phyloP scores from a whole-genome alignment of 1,284 basidiomycete species.

The Rhodotorula sp. region DNA sequence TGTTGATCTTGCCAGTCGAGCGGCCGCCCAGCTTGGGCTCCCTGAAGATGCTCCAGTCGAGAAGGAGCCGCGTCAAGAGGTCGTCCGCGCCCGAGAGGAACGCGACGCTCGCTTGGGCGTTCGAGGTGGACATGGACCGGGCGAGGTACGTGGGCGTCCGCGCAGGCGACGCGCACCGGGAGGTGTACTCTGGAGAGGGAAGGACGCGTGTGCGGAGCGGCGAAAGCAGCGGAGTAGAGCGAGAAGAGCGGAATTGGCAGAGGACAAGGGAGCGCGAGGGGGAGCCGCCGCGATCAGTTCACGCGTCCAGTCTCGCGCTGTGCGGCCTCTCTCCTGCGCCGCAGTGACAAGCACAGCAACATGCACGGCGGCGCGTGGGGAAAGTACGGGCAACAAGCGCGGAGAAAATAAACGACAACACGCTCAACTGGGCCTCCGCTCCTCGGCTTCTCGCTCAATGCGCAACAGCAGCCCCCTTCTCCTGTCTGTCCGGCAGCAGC shows the following conservation, averaged over 20 bases:
- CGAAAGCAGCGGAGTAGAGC: too few relatives aligned
- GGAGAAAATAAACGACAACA: background rate
- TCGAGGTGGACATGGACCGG: background rate
- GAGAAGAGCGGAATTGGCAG: background rate
- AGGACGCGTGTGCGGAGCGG: background rate
- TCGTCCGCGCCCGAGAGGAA: slow-evolving; percentile 41
- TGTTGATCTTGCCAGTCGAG: slow-evolving; percentile 40
- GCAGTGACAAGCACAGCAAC: too few relatives aligned
- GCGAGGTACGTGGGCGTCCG: background rate
- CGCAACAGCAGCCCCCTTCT: background rate
- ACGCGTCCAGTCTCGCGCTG: background rate
- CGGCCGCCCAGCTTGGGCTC: slow-evolving; percentile 17
- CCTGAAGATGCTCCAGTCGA: slow-evolving; percentile 35
- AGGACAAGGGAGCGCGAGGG: background rate
- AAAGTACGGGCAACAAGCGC: background rate
- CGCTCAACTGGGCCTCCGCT: background rate
- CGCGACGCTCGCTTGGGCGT: slow-evolving; percentile 18
- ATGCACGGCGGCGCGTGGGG: background rate
- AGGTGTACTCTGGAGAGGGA: background rate
- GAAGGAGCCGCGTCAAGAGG: slow-evolving; percentile 37
- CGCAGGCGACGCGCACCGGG: background rate
- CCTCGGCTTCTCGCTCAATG: too few relatives aligned
- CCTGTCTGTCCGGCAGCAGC: slow-evolving; percentile 34
- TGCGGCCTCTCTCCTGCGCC: too few relatives aligned
- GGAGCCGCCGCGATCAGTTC: background rate